Conservation (phyloP, 2,329 filamentous ascomycete genomes). For the Talaromyces sp. region DNA sequence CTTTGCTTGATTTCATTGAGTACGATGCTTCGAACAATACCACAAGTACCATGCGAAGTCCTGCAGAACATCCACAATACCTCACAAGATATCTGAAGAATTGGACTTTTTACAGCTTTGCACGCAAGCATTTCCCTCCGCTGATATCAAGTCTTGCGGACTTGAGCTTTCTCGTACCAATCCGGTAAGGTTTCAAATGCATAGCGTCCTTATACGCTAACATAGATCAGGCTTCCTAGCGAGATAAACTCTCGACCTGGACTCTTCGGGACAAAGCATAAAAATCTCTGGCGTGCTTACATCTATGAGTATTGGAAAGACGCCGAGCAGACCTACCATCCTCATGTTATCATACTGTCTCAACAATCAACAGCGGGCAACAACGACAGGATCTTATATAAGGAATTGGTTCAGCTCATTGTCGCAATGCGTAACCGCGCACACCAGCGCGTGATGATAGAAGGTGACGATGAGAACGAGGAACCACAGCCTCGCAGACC, state of each 20-base stretch:
- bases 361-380: not conserved
- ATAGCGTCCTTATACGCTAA: not conserved
- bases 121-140: not conserved
- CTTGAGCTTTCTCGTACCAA: not conserved
- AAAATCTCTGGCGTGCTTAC: not conserved
- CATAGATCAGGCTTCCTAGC: not conserved
- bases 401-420: not conserved
- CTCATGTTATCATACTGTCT: not conserved
- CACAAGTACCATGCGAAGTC: not conserved
- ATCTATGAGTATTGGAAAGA: not conserved
- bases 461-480: not conserved
- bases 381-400: not conserved
- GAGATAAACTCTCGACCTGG: not conserved
- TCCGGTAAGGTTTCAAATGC: not conserved
- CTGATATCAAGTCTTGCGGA: not conserved
- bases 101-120: not conserved
- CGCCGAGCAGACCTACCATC: not conserved
- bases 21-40: not conserved
- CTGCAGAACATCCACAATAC: not conserved
- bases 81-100: not conserved
- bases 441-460: not conserved
- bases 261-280: not conserved
- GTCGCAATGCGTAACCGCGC: conserved; percentile 1
- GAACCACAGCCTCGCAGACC: not conserved
- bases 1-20: not conserved